A percentile compares a stretch with the other conserved stretches of the same genome.
phyloP scores from a whole-genome alignment of 257 asterid species.

The Nicotiana benthamiana region DNA sequence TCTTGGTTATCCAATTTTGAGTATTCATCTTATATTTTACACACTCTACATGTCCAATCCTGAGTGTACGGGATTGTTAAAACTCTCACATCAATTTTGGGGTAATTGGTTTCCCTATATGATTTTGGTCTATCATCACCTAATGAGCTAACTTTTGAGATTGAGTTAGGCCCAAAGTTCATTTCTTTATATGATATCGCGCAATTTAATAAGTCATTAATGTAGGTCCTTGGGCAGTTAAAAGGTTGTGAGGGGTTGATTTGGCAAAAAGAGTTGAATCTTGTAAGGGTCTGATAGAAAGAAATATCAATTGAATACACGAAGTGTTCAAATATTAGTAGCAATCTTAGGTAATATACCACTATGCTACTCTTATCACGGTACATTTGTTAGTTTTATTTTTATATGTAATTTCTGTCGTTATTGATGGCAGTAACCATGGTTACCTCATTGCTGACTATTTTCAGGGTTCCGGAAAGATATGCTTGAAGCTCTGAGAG shows the following conservation, averaged over 20 bases:
- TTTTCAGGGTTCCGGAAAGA: constrained; percentile 63
- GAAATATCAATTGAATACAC: background rate
- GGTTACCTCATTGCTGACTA: background rate
- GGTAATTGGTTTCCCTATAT: too few relatives aligned
- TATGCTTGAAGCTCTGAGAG: constrained; percentile 55
- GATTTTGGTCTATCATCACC: too few relatives aligned
- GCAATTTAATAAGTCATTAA: background rate
- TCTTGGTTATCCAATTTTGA: too few relatives aligned
- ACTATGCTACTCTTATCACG: background rate
- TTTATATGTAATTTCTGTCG: background rate
- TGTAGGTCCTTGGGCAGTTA: background rate
- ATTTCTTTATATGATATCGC: too few relatives aligned
- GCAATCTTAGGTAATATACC: background rate
- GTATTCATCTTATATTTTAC: too few relatives aligned
- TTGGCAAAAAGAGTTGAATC: background rate
- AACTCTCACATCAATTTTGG: too few relatives aligned
- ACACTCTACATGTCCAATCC: too few relatives aligned
- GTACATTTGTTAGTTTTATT: background rate
- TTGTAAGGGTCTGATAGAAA: background rate
- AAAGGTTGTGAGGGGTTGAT: background rate
- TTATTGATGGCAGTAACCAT: background rate
- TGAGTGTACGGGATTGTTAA: too few relatives aligned
- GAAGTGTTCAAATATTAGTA: background rate
- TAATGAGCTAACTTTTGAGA: too few relatives aligned
- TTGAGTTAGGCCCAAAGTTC: too few relatives aligned